These are phyloP conservation scores for Tylopilus cervinicoccineus DNA, from an alignment of 768 basidiomycete species.

Conservation along the genomic window DNA sequence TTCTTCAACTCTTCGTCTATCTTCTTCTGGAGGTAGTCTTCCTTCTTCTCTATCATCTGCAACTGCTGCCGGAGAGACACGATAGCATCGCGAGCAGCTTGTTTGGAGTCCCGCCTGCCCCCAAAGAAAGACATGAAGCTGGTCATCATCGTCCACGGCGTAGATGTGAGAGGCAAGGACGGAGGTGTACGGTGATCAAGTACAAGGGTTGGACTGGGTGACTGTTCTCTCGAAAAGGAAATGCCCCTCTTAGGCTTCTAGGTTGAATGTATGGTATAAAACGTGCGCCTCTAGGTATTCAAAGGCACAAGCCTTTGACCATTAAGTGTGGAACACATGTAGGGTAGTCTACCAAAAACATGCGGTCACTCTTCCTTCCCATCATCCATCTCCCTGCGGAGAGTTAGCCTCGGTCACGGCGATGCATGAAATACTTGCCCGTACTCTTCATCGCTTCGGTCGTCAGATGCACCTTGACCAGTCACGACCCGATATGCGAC, in stretches of 20 bases:
- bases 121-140: conserved; percentile 88
- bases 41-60: conserved; percentile 98
- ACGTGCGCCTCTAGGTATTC: conserved; percentile 23
- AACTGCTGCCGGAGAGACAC: conserved; percentile 90
- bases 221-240: conserved; percentile 27
- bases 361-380: conserved; percentile 25
- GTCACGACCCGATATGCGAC: conserved; percentile 78
- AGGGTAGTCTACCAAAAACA: conserved; percentile 24
- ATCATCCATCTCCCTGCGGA: conserved; percentile 12
- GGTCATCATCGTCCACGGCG: conserved; percentile 53
- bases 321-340: conserved; percentile 24
- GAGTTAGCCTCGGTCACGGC: conserved; percentile 10
- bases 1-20: conserved; percentile 92
- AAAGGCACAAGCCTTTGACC: conserved; percentile 15
- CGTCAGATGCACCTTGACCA: conserved; percentile 76
- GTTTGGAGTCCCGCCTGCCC: conserved; percentile 76
- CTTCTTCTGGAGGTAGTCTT: conserved; percentile 94
- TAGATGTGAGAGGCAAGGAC: conserved; percentile 1
- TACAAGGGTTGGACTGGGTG: conserved; percentile 6
- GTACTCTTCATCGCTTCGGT: conserved; percentile 77
- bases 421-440: conserved; percentile 43
- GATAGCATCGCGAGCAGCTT: conserved; percentile 88
- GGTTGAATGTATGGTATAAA: conserved; percentile 29
- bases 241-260: conserved; percentile 6
- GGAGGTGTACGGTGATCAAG: background rate